Evolutionary conservation across 2,329 filamentous ascomycete species (phyloP).

Genomic region (Triangularia setosa): DNA sequence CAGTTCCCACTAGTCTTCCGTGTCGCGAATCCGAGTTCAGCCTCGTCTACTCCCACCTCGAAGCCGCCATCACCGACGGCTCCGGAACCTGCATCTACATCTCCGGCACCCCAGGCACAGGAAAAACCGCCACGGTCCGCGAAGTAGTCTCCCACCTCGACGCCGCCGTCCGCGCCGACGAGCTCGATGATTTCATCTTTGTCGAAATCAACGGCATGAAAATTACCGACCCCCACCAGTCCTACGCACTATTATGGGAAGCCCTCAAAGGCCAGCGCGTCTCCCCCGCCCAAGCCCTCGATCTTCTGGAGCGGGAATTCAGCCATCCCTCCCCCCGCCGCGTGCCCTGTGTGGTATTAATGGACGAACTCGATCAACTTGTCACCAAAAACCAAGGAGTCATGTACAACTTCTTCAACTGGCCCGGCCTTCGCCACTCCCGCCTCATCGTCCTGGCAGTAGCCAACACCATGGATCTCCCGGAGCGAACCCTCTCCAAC

Average conservation of each 20-base stretch:
- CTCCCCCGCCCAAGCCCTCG: constrained; percentile 84
- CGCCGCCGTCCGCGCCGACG: constrained; percentile 79
- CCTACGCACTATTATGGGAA: constrained; percentile 93
- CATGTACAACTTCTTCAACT: constrained; percentile 99
- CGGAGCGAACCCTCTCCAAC: constrained; percentile 92
- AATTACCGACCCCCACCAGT: constrained; percentile 95
- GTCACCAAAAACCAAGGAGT: constrained; percentile 99
- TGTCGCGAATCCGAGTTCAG: constrained; percentile 91
- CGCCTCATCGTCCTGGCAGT: constrained; percentile 94
- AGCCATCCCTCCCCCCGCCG: constrained; percentile 84
- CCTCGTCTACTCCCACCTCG: constrained; percentile 87
- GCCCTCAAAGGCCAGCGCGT: constrained; percentile 90
- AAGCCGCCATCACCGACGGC: constrained; percentile 89
- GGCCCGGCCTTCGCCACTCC: constrained; percentile 88
- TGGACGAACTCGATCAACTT: constrained; percentile 97
- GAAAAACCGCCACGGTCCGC: constrained; percentile 94
- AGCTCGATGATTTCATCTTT: constrained; percentile 97
- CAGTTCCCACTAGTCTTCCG: constrained; percentile 82
- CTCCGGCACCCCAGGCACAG: constrained; percentile 95
- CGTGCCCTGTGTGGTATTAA: constrained; percentile 92
- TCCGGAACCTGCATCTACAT: constrained; percentile 98
- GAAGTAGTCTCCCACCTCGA: constrained; percentile 90
- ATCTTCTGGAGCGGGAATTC: constrained; percentile 89
- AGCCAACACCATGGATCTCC: constrained; percentile 98
- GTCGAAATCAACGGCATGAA: constrained; percentile 99